phyloP scores from a whole-genome alignment of 2,329 filamentous ascomycete genomes.

The Trichoderma sp. region DNA sequence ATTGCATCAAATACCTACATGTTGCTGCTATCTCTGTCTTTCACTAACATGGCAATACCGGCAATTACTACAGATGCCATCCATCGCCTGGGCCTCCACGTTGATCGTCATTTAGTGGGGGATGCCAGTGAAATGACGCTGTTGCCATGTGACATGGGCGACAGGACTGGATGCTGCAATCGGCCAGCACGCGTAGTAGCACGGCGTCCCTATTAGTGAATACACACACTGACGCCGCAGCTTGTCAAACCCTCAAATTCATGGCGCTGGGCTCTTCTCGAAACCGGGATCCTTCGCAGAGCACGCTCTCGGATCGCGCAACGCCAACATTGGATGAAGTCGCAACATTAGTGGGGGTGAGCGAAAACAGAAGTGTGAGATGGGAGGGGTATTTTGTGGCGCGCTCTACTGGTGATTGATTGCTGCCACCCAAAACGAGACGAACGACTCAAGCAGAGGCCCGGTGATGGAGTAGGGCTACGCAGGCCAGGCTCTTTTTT shows the following conservation, averaged over 20 bases:
- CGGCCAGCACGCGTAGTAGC: not conserved
- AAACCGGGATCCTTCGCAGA: not conserved
- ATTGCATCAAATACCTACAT: not conserved
- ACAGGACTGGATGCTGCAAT: not conserved
- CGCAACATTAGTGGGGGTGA: slow-evolving; percentile 1
- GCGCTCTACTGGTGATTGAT: not conserved
- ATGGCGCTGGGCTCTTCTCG: not conserved
- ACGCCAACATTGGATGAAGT: slow-evolving; percentile 3
- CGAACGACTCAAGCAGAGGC: not conserved
- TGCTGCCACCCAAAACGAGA: not conserved
- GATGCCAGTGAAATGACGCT: not conserved
- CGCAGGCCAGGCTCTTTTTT: not conserved
- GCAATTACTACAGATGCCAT: not conserved
- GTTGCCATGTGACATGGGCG: slow-evolving; percentile 6
- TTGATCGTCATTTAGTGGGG: slow-evolving; percentile 1
- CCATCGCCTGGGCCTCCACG: not conserved
- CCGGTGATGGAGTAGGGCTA: not conserved
- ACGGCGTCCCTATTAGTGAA: not conserved
- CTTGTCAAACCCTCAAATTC: not conserved
- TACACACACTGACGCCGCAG: too few species aligned
- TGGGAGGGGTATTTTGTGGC: slow-evolving; percentile 20
- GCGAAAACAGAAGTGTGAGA: slow-evolving; percentile 8
- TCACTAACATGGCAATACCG: not conserved
- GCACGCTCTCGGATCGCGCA: slow-evolving; percentile 1
- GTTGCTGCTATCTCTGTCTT: not conserved